phyloP scores from a whole-genome alignment of 345 rosid species.

The Gossypium rotundifolium region DNA sequence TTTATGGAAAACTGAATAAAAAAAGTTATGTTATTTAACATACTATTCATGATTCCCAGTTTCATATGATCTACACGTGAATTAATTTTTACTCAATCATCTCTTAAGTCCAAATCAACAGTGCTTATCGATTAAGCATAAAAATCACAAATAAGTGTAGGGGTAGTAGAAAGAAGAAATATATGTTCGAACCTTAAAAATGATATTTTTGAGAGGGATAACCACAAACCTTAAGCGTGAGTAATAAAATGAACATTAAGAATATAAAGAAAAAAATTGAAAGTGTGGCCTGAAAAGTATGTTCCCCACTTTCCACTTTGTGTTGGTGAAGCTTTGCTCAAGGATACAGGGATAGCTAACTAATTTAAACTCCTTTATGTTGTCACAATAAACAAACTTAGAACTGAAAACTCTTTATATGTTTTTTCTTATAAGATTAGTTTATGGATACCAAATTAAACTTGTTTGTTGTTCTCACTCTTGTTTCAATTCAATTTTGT shows the following conservation, averaged over 20 bases:
- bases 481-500: background rate
- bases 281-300: background rate
- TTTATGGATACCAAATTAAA: conserved; percentile 5
- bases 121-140: too few relatives aligned
- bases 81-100: too few relatives aligned
- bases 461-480: background rate
- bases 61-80: background rate
- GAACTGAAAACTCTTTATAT: background rate
- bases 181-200: too few relatives aligned
- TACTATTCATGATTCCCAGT: background rate
- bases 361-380: background rate
- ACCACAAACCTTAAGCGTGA: fast-evolving
- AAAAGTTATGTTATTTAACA: background rate
- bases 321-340: background rate
- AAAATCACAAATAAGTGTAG: too few relatives aligned
- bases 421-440: background rate
- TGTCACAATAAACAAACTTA: background rate
- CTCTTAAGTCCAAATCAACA: too few relatives aligned
- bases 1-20: background rate
- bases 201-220: fast-evolving
- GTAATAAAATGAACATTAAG: too few relatives aligned
- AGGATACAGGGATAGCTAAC: background rate
- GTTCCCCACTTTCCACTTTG: background rate
- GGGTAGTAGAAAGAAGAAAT: too few relatives aligned
- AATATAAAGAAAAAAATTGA: background rate